Conservation (phyloP, 2,329 filamentous ascomycete genomes). For the Clarireedia homoeocarpa region DNA sequence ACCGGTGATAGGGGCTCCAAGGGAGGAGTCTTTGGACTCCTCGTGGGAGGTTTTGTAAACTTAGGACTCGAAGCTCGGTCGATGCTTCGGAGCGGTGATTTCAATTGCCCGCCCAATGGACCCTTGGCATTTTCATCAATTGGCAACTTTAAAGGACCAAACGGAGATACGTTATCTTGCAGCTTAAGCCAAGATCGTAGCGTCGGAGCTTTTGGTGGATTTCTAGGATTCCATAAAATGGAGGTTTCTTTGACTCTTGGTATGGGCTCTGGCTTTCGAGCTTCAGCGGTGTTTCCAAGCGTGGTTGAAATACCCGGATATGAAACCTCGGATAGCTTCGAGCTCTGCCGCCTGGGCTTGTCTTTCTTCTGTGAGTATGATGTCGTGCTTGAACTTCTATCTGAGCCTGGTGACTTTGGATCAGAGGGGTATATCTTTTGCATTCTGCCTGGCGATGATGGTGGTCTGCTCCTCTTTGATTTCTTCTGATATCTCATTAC, state of each 20-base stretch:
- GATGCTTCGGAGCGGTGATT: slow-evolving; percentile 12
- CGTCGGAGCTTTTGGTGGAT: slow-evolving; percentile 21
- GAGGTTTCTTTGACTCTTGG: slow-evolving; percentile 17
- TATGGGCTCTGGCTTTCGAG: neutral
- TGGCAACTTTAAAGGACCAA: slow-evolving; percentile 20
- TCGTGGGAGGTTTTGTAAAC: neutral
- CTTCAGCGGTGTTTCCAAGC: neutral
- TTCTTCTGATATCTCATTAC: slow-evolving; percentile 28
- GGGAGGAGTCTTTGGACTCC: neutral
- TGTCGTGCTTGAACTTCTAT: neutral
- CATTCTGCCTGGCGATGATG: neutral
- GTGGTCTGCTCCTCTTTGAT: neutral
- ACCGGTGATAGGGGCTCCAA: too few species aligned
- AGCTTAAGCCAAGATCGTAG: slow-evolving; percentile 20
- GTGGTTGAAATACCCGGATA: neutral
- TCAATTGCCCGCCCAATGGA: slow-evolving; percentile 21
- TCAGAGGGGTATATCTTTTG: neutral
- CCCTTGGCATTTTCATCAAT: slow-evolving; percentile 13
- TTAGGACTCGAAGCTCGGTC: too few species aligned
- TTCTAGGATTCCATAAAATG: slow-evolving; percentile 21
- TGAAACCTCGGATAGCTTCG: too few species aligned
- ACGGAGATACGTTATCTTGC: slow-evolving; percentile 21
- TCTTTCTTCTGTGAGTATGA: neutral
- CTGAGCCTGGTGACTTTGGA: neutral
- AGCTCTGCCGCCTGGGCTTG: neutral